Evolutionary conservation across 2,329 filamentous ascomycete species (phyloP).

Genomic region (Ophiocordyceps australis): DNA sequence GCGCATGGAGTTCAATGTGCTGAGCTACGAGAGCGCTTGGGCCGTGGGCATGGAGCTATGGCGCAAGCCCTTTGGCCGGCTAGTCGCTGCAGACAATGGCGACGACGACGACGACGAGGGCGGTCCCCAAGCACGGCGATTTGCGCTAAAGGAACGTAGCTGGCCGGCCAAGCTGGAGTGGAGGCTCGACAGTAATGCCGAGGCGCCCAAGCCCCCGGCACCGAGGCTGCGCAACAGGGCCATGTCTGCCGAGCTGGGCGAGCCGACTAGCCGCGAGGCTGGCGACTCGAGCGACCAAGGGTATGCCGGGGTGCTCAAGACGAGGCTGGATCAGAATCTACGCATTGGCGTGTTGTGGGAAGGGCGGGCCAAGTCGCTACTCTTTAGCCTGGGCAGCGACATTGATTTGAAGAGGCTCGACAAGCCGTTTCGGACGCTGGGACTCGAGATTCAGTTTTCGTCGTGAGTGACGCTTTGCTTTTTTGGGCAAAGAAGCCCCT

Average conservation of each 20-base stretch:
- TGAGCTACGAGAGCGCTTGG: conserved; percentile 93
- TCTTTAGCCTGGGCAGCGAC: conserved; percentile 79
- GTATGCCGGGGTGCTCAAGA: conserved; percentile 76
- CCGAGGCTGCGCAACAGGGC: no score
- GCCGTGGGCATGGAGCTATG: conserved; percentile 86
- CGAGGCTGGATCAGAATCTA: conserved; percentile 74
- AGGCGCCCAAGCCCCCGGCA: no score
- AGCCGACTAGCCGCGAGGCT: conserved; percentile 3
- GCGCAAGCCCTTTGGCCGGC: conserved; percentile 39
- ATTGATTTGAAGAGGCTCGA: conserved; percentile 64
- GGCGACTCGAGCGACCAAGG: conserved; percentile 41
- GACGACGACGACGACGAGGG: conserved; percentile 10
- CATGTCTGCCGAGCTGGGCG: conserved; percentile 1
- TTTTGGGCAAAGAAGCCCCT: no score
- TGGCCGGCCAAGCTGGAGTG: conserved; percentile 35
- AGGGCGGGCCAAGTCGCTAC: conserved; percentile 74
- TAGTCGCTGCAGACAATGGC: conserved; percentile 15
- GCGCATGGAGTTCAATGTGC: conserved; percentile 91
- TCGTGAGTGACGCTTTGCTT: no score
- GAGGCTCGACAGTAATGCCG: conserved; percentile 24
- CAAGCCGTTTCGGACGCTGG: conserved; percentile 59
- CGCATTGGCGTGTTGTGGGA: conserved; percentile 83
- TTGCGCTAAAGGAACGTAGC: conserved; percentile 18
- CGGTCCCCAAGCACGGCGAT: conserved; percentile 8
- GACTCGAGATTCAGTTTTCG: conserved; percentile 68